Base-by-base conservation (phyloP, 2,329 filamentous ascomycete species). In the Zymoseptoria tritici region DNA sequence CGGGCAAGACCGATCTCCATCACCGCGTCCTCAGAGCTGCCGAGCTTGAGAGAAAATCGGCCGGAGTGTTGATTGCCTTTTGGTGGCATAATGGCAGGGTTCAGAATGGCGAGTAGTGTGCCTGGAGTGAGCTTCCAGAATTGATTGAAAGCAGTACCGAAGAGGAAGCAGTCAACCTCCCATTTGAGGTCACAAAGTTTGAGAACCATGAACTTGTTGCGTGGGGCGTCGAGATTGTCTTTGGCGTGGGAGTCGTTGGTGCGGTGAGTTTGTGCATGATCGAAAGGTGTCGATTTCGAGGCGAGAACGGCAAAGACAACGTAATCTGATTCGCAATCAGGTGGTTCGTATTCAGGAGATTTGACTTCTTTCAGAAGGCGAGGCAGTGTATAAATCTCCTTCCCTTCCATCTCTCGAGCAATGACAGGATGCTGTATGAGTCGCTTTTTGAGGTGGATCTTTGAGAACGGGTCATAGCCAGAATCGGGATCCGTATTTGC, bases 121-220 rank as follows among this genome's bases (percentile, higher is more conserved):
- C 94, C 94, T 1, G 90, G 84, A 0, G 86, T 86, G n/a, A 97
- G 79, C 71, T 96, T 96, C 88, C 93, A 97, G 77, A 94, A 99
- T 57, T 89, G 86, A 16, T 90, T 87, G 68, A 97, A 97, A 6
- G 91, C 95, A 0, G 88, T 86, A 68, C 90, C 89, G 75, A 99
- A 99, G 13, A 99, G 83, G 68, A 91, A 97, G 50, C 97, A 82
- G 64, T 97, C 92, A 11, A 99, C 75, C 67, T 96, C 91, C 85
- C 87, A 96, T 68, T 91, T 88, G 9, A 99, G 79, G 73, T 99
- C 93, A 0, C 90, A 91, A 2, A 99, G 80, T 1, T 85, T 90
- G 62, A 99, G 79, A 1, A 93, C 88, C 89, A 99, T 97, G 77
- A 95, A 99, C 73, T 96, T 97, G 55, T 88, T 87, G 20, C 82